Evolutionary conservation across 768 basidiomycete species (phyloP).

Genomic region (Sporobolomyces pararoseus): DNA sequence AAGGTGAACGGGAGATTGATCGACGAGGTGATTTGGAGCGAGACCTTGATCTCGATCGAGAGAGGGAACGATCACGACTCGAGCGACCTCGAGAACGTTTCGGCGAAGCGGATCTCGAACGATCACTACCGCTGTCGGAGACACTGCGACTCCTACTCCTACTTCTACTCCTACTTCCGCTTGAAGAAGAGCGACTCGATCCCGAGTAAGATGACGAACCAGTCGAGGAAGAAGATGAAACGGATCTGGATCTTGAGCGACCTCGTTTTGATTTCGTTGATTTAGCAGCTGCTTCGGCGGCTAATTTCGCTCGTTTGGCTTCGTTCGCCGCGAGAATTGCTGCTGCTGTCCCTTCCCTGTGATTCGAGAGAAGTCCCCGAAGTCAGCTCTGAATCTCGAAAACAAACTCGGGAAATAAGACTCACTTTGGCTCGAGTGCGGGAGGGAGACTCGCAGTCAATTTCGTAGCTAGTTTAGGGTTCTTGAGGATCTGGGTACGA

Average conservation of each 20-base stretch:
- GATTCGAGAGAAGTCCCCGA: not conserved
- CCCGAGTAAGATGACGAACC: constrained; percentile 2
- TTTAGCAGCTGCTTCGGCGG: not conserved
- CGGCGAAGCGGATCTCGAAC: not conserved
- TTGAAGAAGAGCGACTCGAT: constrained; percentile 8
- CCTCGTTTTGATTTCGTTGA: constrained; percentile 12
- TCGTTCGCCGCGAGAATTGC: constrained; percentile 41
- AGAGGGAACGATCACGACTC: constrained; percentile 4
- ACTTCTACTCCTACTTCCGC: constrained; percentile 9
- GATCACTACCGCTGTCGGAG: not conserved
- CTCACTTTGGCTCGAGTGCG: constrained; percentile 31
- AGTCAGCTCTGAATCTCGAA: not conserved
- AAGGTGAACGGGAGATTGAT: not conserved
- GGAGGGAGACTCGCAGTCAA: constrained; percentile 20
- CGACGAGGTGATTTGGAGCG: constrained; percentile 2
- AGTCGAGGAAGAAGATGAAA: not conserved
- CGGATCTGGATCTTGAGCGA: not conserved
- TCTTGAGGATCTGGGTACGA: constrained; percentile 39
- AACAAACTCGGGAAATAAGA: not conserved
- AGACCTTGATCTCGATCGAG: constrained; percentile 11
- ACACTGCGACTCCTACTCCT: constrained; percentile 18
- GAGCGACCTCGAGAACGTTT: not conserved
- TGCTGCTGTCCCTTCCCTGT: constrained; percentile 34
- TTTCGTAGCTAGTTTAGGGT: constrained; percentile 29
- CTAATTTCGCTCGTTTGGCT: constrained; percentile 29